Base-by-base conservation (phyloP, 2,329 filamentous ascomycete species). In the Bipolaris bicolor region DNA sequence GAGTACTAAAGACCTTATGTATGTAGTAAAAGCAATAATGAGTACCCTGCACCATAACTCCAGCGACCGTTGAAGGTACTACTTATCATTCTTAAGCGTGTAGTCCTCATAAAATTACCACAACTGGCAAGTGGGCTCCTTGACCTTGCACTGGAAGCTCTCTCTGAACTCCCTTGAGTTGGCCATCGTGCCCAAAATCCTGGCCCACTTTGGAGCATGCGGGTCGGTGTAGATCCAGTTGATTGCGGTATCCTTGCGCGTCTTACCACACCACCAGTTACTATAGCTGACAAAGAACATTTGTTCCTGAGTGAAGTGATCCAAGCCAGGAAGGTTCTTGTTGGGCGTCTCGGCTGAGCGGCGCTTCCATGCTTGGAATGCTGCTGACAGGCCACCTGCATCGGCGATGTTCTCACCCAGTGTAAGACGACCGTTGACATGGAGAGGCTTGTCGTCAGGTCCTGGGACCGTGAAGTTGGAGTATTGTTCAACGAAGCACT, bases 331-430 rank as follows among this genome's bases (percentile, higher is more conserved):
- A 0, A 90, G 80, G 37, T 80, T 71, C 67, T 68, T 57, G 39
- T 73, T 83, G 0, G 83, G 79, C n/a, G 79, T 80, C 36, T 81
- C 76, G 2, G 78, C 73, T 31, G 85, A 82, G 10, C 82, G 81
- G 61, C 82, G 83, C 70, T 86, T 83, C 88, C 88, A 91, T 0
- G 88, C 87, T 22, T 82, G 78, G 68, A 85, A 90, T 0, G 87
- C 81, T 0, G 87, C 84, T 7, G 82, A 80, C 0, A 91, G 70
- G 13, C 88, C 89, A 15, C 88, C 88, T 0, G 88, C 86, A 71
- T 91, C 89, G 1, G 88, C 88, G 67, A 91, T 88, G 68, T 90
- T 90, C 76, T 91, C 89, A 18, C 84, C 86, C 1, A 90, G 76
- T 0, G 88, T 90, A 13, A 86, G 77, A 22, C 78, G 78, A 9